Evolutionary conservation across 192 early-diverging fungal genomes (phyloP), one percentile per base, ranked within the genome.

Genomic region (Chytriomyces confervae): DNA sequence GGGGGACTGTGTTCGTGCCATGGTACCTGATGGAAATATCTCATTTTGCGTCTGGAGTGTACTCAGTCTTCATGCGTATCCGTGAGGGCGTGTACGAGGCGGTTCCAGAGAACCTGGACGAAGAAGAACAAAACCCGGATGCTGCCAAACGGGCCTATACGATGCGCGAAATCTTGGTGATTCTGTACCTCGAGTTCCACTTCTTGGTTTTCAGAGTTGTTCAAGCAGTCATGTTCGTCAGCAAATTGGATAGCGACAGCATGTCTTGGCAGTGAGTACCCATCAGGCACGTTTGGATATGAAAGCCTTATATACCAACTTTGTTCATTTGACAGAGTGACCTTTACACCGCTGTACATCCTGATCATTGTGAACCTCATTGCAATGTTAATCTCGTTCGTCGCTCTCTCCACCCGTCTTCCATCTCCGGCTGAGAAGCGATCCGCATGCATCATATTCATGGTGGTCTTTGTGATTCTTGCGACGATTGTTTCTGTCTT

Each of bases 11-110:
- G 1, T 95, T 95, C 81, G 80, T 88, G 24, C 95, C 95, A 27
- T 96, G 93, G 86, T 94, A 95, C 77, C 61, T 92, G n/a, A 69
- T 96, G 10, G 95, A 98, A 73, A 85, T 75, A 16, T 83, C 93
- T 29, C 82, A 94, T 62, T 82, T 94, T 63, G 24, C 93, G 20
- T 78, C 85, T 16, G 7, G 10, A 5, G 36, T 76, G n/a, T 49
- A 29, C 8, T 44, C 45, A 51, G 6, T 66, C 0, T 23, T 76
- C 6, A 9, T 24, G 6, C 45, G 49, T 3, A 36, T 85, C 13
- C 51, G 72, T 7, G 62, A 76, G 24, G 79, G 79, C 13, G 66
- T 60, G 8, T 29, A 57, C 18, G 48, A 48, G 18, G 11, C 8
- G 27, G 57, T 75, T 9, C 76, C 76, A 36, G 64, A 24, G 43